Percentiles rank a stretch among this genome's conserved stretches.
phyloP scores from a whole-genome alignment of 1,284 basidiomycete species.

The Porodaedalea pini region DNA sequence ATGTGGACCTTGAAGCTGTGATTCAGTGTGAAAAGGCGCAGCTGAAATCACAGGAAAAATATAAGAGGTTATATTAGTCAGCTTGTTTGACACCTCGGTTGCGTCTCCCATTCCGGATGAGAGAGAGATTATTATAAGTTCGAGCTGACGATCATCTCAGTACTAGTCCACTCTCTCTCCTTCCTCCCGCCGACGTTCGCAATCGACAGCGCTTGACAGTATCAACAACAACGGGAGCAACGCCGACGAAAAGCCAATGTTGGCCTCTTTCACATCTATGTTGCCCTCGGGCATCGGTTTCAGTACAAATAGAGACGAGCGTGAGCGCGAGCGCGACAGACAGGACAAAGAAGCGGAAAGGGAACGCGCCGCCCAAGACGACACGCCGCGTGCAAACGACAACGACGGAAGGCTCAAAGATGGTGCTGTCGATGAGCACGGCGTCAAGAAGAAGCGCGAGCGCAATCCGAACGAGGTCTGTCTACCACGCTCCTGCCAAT shows the following conservation, averaged over 20 bases:
- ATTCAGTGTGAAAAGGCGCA: too few species aligned
- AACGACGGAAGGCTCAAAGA: slow-evolving; percentile 13
- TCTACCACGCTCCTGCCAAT: slow-evolving; percentile 16
- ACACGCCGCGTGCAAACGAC: background rate
- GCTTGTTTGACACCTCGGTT: too few species aligned
- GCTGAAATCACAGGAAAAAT: too few species aligned
- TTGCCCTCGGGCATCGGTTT: slow-evolving; percentile 15
- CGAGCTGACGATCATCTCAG: background rate
- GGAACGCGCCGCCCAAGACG: background rate
- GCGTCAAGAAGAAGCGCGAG: slow-evolving; percentile 40
- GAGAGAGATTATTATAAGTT: too few species aligned
- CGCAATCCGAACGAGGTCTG: slow-evolving; percentile 56
- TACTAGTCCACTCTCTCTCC: background rate
- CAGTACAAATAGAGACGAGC: slow-evolving; percentile 14
- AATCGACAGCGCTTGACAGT: background rate
- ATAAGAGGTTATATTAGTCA: too few species aligned
- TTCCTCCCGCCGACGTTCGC: background rate
- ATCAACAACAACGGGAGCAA: background rate
- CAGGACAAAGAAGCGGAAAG: slow-evolving; percentile 26
- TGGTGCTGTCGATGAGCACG: slow-evolving; percentile 29
- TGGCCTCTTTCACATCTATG: slow-evolving; percentile 16
- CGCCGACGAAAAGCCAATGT: background rate
- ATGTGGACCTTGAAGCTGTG: too few species aligned
- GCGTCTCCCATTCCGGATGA: too few species aligned
- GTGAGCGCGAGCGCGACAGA: slow-evolving; percentile 19